Percentiles rank a stretch among this genome's conserved stretches.
Evolutionary conservation across 2,329 filamentous ascomycete species (phyloP).

Genomic region (Fusarium drepaniforme): DNA sequence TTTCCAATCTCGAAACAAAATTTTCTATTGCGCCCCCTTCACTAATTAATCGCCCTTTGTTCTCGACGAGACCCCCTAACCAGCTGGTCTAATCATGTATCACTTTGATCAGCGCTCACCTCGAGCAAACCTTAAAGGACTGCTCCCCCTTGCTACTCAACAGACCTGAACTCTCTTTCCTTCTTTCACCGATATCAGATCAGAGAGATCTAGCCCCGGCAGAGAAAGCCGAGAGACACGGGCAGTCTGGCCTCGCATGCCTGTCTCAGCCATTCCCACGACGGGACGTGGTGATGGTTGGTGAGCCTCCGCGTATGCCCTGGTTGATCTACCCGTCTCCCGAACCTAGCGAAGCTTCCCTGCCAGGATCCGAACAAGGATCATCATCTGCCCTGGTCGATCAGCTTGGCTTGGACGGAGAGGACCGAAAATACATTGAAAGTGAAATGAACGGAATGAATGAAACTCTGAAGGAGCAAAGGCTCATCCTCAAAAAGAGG

Average conservation of each 20-base stretch:
- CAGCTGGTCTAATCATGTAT: conserved; percentile 18
- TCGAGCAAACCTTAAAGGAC: conserved; percentile 4
- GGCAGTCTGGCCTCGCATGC: conserved; percentile 2
- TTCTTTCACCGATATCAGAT: conserved; percentile 8
- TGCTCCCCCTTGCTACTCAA: conserved; percentile 17
- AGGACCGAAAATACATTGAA: background rate
- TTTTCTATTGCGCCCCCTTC: background rate
- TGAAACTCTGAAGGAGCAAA: background rate
- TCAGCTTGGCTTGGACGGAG: background rate
- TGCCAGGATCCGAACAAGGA: conserved; percentile 20
- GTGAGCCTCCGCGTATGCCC: conserved; percentile 12
- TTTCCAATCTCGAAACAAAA: background rate
- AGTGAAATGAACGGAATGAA: background rate
- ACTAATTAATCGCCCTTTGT: background rate
- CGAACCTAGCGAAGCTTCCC: conserved; percentile 18
- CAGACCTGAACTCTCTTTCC: conserved; percentile 18
- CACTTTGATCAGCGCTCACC: conserved; percentile 5
- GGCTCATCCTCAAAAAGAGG: background rate
- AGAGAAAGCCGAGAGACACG: conserved; percentile 2
- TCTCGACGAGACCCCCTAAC: conserved; percentile 2
- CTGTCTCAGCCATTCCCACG: conserved; percentile 23
- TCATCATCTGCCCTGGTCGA: conserved; percentile 7
- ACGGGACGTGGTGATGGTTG: conserved; percentile 12
- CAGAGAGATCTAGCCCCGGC: conserved; percentile 2
- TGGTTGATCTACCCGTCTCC: conserved; percentile 35